Percentiles rank a stretch among this genome's conserved stretches.
phyloP scores from a whole-genome alignment of 306 rosid species.

The Prinsepia uniflora region DNA sequence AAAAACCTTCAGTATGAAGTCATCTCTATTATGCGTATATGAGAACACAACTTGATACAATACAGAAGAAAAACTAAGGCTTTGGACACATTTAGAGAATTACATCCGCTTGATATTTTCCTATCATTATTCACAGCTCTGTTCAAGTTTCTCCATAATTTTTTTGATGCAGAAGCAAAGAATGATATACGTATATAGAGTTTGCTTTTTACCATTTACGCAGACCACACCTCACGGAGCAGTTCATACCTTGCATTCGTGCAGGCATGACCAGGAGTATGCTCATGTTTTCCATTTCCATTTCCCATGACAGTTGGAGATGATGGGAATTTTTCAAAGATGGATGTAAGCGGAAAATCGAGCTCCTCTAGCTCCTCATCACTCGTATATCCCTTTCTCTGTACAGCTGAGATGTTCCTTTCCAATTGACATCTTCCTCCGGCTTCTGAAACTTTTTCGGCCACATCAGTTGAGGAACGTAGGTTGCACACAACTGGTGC shows the following conservation, averaged over 20 bases:
- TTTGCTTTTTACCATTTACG: constrained; percentile 29
- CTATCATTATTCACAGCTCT: background rate
- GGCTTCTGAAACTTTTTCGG: constrained; percentile 71
- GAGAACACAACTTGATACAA: too few species aligned
- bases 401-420: constrained; percentile 56
- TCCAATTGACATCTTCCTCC: constrained; percentile 59
- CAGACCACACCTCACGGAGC: constrained; percentile 88
- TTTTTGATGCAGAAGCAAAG: constrained; percentile 13
- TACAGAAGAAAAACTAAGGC: too few species aligned
- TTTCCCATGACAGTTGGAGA: constrained; percentile 39
- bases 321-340: constrained; percentile 55
- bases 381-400: constrained; percentile 84
- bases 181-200: constrained; percentile 11
- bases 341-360: constrained; percentile 63
- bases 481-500: constrained; percentile 55
- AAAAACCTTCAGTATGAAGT: too few species aligned
- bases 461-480: constrained; percentile 62
- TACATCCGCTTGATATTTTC: too few species aligned
- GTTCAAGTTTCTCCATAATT: constrained; percentile 5
- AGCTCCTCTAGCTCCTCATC: constrained; percentile 94
- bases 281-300: constrained; percentile 46
- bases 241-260: constrained; percentile 75
- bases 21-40: too few species aligned
- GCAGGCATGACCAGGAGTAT: constrained; percentile 11
- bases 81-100: too few species aligned